These are phyloP conservation scores for Ottelia alismoides DNA, from an alignment of 106 monocot genomes.

Conservation along the genomic window DNA sequence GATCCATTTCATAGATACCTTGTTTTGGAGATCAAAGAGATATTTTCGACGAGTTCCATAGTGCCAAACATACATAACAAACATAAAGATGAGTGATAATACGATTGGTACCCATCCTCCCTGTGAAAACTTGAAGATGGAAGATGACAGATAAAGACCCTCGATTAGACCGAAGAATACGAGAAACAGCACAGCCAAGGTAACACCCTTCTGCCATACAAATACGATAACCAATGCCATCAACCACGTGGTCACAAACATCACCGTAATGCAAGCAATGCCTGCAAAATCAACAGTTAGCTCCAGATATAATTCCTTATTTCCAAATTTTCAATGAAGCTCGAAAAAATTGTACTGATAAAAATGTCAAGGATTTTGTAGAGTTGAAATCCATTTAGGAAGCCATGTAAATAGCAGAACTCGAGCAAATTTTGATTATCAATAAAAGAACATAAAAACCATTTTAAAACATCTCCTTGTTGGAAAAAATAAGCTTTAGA, in stretches of 20 bases:
- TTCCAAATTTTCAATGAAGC: too few relatives aligned
- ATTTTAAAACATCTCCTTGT: too few relatives aligned
- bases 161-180: slow-evolving; percentile 37
- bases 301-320: too few relatives aligned
- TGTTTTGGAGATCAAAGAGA: slow-evolving; percentile 43
- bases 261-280: slow-evolving; percentile 46
- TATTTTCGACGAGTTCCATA: slow-evolving; percentile 41
- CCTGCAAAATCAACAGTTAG: too few relatives aligned
- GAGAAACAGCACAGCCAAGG: slow-evolving; percentile 20
- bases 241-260: slow-evolving; percentile 50
- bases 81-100: slow-evolving; percentile 33
- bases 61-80: slow-evolving; percentile 62
- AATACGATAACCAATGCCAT: slow-evolving; percentile 52
- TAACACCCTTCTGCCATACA: slow-evolving; percentile 44
- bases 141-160: slow-evolving; percentile 50
- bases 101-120: slow-evolving; percentile 56
- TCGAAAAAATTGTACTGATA: too few relatives aligned
- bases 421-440: too few relatives aligned
- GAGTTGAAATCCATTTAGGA: too few relatives aligned
- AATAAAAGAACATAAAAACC: too few relatives aligned
- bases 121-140: slow-evolving; percentile 39
- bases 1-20: slow-evolving; percentile 36
- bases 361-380: too few relatives aligned
- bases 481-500: too few relatives aligned
- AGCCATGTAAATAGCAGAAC: too few relatives aligned